Evolutionary conservation across 1,284 basidiomycete genomes (phyloP), one percentile per base, ranked within the genome.

Genomic region (Malassezia slooffiae): DNA sequence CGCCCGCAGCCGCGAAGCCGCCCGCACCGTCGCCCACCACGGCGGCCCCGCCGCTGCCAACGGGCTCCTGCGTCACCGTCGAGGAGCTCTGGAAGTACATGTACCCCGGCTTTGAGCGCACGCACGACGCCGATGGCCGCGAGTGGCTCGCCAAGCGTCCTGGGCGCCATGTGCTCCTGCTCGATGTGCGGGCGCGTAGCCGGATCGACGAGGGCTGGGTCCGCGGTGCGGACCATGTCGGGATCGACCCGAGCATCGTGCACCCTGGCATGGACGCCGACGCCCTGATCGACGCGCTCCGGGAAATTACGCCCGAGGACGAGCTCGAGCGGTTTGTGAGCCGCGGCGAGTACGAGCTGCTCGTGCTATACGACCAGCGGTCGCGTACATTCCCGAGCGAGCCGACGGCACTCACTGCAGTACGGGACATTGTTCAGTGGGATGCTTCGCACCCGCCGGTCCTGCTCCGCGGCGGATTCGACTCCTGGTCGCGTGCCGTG

Each of bases 331-430:
- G 83, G 15, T 96, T 95, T 70, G 70, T 74, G 20, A 81, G 83
- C 45, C 81, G 91, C 21, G 78, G 87, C 62, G 81, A 81, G 57
- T 93, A 85, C 69, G 89, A 96, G 57, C 71, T 93, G 12, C 79
- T 96, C n/a, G 84, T 84, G 9, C 73, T 96, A 2, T 89, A 88
- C 69, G 90, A 97, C 69, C 71, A 78, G 33, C 72, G 75, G 5
- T 88, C 86, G 2, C 75, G 75, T 21, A 71, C 72, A 2, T 77
- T 83, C 55, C 72, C 39, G 39, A 43, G 36, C n/a, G 39, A 41
- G 35, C 48, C 41, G 24, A 23, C 15, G 31, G 27, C 20, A 6
- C 17, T 46, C 16, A 34, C 37, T 17, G 24, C 39, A 15, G 19
- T 47, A 83, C n/a, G 74, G 76, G 1, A 68, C 74, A 10, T 75